A percentile compares a stretch with the other conserved stretches of the same genome.
Evolutionary conservation across 2,329 filamentous ascomycete genomes (phyloP).

Genomic region (Hymenoscyphus albidus): DNA sequence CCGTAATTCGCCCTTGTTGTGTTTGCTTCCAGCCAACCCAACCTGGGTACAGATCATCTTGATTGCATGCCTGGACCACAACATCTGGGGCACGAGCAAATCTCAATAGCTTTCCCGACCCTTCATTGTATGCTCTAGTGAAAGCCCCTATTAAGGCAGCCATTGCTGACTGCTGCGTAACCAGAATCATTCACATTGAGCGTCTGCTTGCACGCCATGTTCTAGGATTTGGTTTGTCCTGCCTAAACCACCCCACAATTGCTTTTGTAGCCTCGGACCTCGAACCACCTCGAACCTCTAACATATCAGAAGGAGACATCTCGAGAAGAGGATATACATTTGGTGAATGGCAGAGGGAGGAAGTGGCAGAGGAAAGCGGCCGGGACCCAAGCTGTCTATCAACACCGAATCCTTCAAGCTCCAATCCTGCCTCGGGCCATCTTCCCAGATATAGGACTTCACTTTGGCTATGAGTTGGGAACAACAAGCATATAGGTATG

Average conservation of each 20-base stretch:
- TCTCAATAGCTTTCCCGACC: neutral
- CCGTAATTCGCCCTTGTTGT: conserved; percentile 6
- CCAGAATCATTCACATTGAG: conserved; percentile 8
- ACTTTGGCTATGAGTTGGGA: conserved; percentile 61
- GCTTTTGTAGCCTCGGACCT: conserved; percentile 10
- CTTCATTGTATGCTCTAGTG: conserved; percentile 17
- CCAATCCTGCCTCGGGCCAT: conserved; percentile 23
- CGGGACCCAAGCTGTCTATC: conserved; percentile 6
- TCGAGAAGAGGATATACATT: conserved; percentile 1
- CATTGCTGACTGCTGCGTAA: conserved; percentile 8
- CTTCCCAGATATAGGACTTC: conserved; percentile 19
- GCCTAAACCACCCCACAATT: conserved; percentile 15
- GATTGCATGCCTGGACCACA: conserved; percentile 1
- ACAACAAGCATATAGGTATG: conserved; percentile 52
- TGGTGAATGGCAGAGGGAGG: conserved; percentile 19
- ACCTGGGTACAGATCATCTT: neutral
- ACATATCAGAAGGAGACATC: conserved; percentile 3
- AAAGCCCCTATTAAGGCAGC: neutral
- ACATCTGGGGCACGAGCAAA: neutral
- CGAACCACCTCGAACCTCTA: conserved; percentile 13
- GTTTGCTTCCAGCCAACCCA: conserved; percentile 10
- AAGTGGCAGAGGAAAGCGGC: conserved; percentile 16
- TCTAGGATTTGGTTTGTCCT: conserved; percentile 17
- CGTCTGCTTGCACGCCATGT: conserved; percentile 20
- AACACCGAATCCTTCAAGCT: conserved; percentile 15